Base-by-base conservation (phyloP, 306 rosid genomes). In the Pyrus bretschneideri region DNA sequence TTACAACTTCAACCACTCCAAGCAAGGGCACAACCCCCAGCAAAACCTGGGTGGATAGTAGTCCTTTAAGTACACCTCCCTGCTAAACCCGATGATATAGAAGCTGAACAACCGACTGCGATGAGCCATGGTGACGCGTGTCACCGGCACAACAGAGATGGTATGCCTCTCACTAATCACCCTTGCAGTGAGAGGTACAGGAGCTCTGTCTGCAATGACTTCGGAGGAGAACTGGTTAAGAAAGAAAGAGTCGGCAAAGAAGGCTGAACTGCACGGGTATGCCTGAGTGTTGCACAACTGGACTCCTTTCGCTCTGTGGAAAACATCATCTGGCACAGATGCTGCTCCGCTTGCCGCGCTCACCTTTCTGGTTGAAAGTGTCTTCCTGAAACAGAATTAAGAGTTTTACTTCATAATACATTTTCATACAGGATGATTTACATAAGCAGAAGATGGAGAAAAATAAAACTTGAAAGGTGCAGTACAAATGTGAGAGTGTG, bases 21-120 rank as follows among this genome's bases (percentile, higher is more conserved):
- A 82, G 76, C 98, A 95, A 35, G 98, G 97, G 73, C 98, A 95
- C 30, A 92, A 62, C n/a, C 97, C 97, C 97, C 98, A 95, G 75
- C 98, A 92, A 79, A 74, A 90, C 72, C 92, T 85, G 29, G 98
- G 70, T 0, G 98, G 97, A 85, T 93, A 89, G 78, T 91, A 87
- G 82, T 92, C 98, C 91, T 87, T 95, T 69, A 92, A 81, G 81
- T 95, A 95, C 46, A 95, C 93, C 78, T 95, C 97, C 81, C 86
- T 83, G 90, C 84, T 87, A 22, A 81, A 78, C 17, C 97, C 98
- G 13, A 92, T 85, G 42, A 95, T 88, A 69, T 95, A 92, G 87
- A 92, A 95, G 76, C 91, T 95, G 92, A 95, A 95, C 67, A 90
- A 84, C 51, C 54, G 86, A n/a, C 82, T 54, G 1, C 87, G 89